A percentile compares a stretch with the other conserved stretches of the same genome.
Conservation (phyloP, 2,329 filamentous ascomycete species). For the Dactylellina drechsleri region DNA sequence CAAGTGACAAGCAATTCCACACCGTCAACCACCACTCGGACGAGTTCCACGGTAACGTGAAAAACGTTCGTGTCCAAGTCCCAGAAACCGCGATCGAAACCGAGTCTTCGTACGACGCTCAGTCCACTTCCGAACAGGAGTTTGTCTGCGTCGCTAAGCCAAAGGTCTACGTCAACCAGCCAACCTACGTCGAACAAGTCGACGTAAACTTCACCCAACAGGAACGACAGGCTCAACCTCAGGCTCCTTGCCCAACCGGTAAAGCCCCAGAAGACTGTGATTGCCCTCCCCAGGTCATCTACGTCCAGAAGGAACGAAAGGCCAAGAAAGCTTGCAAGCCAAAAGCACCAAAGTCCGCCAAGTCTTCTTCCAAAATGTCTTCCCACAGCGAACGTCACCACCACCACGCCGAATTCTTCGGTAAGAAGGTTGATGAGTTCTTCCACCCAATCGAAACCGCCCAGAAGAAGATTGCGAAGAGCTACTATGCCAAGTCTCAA, state of each 20-base stretch:
- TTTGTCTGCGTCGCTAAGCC: conserved; percentile 18
- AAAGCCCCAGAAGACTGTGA: conserved; percentile 44
- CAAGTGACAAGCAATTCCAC: conserved; percentile 50
- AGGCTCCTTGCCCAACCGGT: conserved; percentile 31
- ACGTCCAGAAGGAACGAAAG: conserved; percentile 42
- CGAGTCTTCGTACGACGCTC: conserved; percentile 44
- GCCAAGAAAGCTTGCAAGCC: conserved; percentile 29
- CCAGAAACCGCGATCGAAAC: conserved; percentile 41
- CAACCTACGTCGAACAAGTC: conserved; percentile 52
- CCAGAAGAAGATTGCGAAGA: conserved; percentile 52
- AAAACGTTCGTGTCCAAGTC: conserved; percentile 60
- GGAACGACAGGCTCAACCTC: background rate
- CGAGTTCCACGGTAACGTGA: conserved; percentile 45
- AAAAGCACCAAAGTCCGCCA: conserved; percentile 21
- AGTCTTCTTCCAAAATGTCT: conserved; percentile 43
- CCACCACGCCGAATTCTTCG: conserved; percentile 56
- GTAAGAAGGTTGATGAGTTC: conserved; percentile 60
- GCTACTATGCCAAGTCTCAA: conserved; percentile 60
- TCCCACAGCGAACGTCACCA: conserved; percentile 30
- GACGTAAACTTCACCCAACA: conserved; percentile 43
- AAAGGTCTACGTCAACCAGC: conserved; percentile 46
- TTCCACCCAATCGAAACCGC: conserved; percentile 47
- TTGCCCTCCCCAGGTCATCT: conserved; percentile 29
- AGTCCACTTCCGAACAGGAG: conserved; percentile 49
- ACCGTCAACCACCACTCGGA: conserved; percentile 55